Evolutionary conservation across 2,329 filamentous ascomycete species (phyloP).

Genomic region (Fusarium sulawesiense): DNA sequence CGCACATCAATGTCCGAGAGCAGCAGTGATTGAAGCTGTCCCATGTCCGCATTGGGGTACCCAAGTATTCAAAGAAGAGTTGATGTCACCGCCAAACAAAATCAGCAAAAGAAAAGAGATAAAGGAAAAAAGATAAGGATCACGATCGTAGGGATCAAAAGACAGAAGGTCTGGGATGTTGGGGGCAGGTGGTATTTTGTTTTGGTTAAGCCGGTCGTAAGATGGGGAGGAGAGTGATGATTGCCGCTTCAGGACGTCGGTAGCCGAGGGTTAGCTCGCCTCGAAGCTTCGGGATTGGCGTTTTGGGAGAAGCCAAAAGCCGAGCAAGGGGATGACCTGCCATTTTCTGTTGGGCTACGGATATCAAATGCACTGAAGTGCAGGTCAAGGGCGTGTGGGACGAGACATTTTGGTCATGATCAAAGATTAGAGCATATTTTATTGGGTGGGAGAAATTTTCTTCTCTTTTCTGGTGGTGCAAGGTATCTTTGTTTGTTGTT

Average conservation of each 20-base stretch:
- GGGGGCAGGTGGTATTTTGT: constrained; percentile 45
- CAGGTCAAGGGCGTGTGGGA: constrained; percentile 27
- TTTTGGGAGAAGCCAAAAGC: constrained; percentile 26
- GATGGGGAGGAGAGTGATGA: constrained; percentile 27
- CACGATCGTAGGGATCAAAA: constrained; percentile 27
- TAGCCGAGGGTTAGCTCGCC: constrained; percentile 43
- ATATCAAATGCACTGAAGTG: constrained; percentile 1
- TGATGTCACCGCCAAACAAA: not conserved
- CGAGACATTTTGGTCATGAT: constrained; percentile 43
- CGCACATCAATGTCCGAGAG: constrained; percentile 29
- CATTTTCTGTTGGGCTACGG: constrained; percentile 1
- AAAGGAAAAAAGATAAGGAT: constrained; percentile 5
- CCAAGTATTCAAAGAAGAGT: not conserved
- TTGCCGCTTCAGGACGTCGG: constrained; percentile 38
- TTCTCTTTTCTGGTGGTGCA: not conserved
- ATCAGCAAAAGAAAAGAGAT: not conserved
- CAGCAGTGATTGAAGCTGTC: constrained; percentile 9
- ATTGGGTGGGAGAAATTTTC: not conserved
- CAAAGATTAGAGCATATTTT: constrained; percentile 8
- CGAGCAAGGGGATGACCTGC: constrained; percentile 31
- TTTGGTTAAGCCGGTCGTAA: constrained; percentile 30
- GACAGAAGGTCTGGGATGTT: constrained; percentile 30
- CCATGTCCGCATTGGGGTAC: constrained; percentile 10
- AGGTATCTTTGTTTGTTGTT: constrained; percentile 6
- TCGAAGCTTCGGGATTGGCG: constrained; percentile 38